These are phyloP conservation scores for Lagenidium sp. DNA, from an alignment of 352 stramenopile species.

Conservation along the genomic window DNA sequence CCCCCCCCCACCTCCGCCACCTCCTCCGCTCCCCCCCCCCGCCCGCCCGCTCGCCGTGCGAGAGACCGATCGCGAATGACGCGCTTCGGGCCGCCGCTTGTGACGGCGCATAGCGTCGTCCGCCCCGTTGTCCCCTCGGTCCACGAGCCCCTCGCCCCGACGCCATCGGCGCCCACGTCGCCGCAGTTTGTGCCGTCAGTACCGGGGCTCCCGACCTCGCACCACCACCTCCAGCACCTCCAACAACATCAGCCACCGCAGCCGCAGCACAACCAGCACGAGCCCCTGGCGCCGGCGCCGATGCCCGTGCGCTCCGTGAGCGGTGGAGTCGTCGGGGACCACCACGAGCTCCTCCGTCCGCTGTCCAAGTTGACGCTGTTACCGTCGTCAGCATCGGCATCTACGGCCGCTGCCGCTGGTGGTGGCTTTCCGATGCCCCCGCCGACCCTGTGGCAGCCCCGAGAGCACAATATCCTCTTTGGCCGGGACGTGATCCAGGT, in stretches of 20 bases:
- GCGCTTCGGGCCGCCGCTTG: constrained; percentile 10
- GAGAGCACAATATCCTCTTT: constrained; percentile 36
- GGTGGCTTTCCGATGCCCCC: too few relatives aligned
- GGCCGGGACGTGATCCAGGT: constrained; percentile 71
- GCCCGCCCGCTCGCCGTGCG: too few relatives aligned
- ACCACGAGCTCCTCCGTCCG: too few relatives aligned
- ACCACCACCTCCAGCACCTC: constrained; percentile 3
- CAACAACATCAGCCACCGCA: neutral
- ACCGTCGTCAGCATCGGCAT: too few relatives aligned
- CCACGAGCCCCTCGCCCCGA: neutral
- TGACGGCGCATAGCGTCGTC: neutral
- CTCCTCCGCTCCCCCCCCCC: too few relatives aligned
- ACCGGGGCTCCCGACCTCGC: too few relatives aligned
- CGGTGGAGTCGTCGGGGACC: too few relatives aligned
- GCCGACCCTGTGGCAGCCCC: constrained; percentile 10
- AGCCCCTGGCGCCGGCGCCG: neutral
- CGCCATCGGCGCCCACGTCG: neutral
- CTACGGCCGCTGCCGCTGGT: neutral
- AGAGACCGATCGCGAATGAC: constrained; percentile 5
- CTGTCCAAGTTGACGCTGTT: too few relatives aligned
- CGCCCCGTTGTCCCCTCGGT: constrained; percentile 1
- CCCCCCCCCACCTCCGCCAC: too few relatives aligned
- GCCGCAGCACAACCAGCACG: too few relatives aligned
- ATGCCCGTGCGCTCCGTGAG: neutral
- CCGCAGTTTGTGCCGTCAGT: neutral